Conservation (phyloP, 371 early-diverging fungal species). For the Synchytrium microbalum region DNA sequence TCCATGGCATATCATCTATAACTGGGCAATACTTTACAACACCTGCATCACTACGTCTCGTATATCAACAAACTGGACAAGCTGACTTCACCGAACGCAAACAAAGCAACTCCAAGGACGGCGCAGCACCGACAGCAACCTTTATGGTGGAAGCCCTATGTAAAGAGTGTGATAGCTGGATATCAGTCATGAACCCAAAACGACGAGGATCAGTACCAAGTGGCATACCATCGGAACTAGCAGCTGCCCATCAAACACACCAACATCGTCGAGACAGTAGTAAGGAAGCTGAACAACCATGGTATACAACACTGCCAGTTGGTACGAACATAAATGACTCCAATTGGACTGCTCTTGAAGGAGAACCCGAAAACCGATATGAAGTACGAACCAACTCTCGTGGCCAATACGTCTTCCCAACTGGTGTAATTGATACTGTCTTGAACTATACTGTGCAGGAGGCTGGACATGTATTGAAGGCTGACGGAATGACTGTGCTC, state of each 20-base stretch:
- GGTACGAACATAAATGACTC: neutral
- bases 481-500: conserved; percentile 56
- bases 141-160: conserved; percentile 74
- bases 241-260: neutral
- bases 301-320: neutral
- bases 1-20: conserved; percentile 84
- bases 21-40: conserved; percentile 71
- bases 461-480: conserved; percentile 8
- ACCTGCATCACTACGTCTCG: conserved; percentile 66
- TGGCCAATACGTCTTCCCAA: neutral
- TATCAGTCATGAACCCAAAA: conserved; percentile 69
- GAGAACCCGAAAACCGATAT: neutral
- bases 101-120: neutral
- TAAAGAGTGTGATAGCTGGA: conserved; percentile 80
- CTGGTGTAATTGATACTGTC: neutral
- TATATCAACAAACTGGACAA: conserved; percentile 7
- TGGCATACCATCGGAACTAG: neutral
- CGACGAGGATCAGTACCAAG: conserved; percentile 26
- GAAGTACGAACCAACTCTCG: neutral
- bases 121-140: conserved; percentile 39
- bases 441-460: conserved; percentile 11
- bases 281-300: neutral
- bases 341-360: neutral
- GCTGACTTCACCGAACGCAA: conserved; percentile 2
- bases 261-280: neutral